These are phyloP conservation scores for Adansonia digitata DNA, from an alignment of 345 rosid species.

Conservation along the genomic window DNA sequence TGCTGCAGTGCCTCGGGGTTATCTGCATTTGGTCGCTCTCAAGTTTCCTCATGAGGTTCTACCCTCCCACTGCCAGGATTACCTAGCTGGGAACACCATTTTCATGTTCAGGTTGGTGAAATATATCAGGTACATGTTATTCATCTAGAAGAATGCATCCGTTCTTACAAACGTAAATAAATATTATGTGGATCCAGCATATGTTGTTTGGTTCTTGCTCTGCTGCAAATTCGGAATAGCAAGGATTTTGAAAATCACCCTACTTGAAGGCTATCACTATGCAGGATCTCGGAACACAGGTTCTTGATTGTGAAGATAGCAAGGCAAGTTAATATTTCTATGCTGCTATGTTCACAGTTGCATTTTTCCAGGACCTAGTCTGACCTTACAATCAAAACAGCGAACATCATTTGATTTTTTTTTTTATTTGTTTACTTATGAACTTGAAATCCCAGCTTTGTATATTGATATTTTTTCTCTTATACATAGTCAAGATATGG, in stretches of 20 bases:
- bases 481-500: background rate
- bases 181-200: background rate
- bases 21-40: slow-evolving; percentile 96
- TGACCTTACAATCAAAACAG: slow-evolving; percentile 15
- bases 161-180: slow-evolving; percentile 9
- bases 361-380: background rate
- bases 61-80: slow-evolving; percentile 32
- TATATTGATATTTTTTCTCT: background rate
- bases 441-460: background rate
- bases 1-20: slow-evolving; percentile 83
- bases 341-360: slow-evolving; percentile 10
- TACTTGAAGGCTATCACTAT: too few relatives aligned
- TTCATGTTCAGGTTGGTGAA: slow-evolving; percentile 13
- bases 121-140: background rate
- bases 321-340: too few relatives aligned
- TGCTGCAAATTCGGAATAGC: slow-evolving; percentile 2
- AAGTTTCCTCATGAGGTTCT: slow-evolving; percentile 79
- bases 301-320: slow-evolving; percentile 5
- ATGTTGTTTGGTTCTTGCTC: slow-evolving; percentile 6
- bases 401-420: background rate
- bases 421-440: background rate
- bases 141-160: background rate
- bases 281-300: slow-evolving; percentile 14
- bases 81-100: slow-evolving; percentile 12
- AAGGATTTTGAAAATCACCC: slow-evolving; percentile 10